Percentiles rank a stretch among this genome's conserved stretches.
These are phyloP conservation scores for Pseudogymnoascus sp. DNA, from an alignment of 2,329 filamentous ascomycete species.

Conservation along the genomic window DNA sequence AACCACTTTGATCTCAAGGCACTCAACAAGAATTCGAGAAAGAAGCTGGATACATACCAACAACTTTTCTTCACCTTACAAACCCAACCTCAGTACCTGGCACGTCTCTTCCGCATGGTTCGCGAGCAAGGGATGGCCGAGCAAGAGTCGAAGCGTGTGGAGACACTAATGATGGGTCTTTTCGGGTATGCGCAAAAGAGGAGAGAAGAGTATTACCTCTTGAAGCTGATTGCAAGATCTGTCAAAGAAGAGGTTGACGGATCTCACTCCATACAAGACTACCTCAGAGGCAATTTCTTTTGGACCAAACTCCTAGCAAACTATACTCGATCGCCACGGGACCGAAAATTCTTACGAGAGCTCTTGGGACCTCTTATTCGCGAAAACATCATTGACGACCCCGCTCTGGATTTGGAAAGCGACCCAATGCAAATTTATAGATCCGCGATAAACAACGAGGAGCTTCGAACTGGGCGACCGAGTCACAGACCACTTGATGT, in stretches of 20 bases:
- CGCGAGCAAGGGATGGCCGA: constrained; percentile 79
- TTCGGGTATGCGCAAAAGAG: constrained; percentile 97
- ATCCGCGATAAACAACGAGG: constrained; percentile 93
- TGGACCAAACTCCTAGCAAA: constrained; percentile 81
- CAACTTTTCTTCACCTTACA: constrained; percentile 96
- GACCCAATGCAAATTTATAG: constrained; percentile 97
- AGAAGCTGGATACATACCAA: constrained; percentile 94
- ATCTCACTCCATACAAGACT: constrained; percentile 70
- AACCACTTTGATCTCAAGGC: constrained; percentile 97
- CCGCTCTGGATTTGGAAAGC: constrained; percentile 85
- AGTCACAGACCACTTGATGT: constrained; percentile 78
- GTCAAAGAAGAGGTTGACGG: constrained; percentile 79
- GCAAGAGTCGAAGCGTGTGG: constrained; percentile 86
- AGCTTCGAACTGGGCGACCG: constrained; percentile 80
- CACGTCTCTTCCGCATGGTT: constrained; percentile 75
- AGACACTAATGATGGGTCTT: constrained; percentile 89
- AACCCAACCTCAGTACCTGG: constrained; percentile 91
- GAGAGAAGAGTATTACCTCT: constrained; percentile 90
- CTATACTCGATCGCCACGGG: constrained; percentile 84
- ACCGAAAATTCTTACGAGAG: constrained; percentile 86
- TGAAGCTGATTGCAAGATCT: constrained; percentile 78
- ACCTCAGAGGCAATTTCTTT: constrained; percentile 83
- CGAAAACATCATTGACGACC: constrained; percentile 88
- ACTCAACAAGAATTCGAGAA: constrained; percentile 90
- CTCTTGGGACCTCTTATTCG: constrained; percentile 77